A percentile compares a stretch with the other conserved stretches of the same genome.
These are phyloP conservation scores for Phytopythium montanum DNA, from an alignment of 352 stramenopile species.

Conservation along the genomic window DNA sequence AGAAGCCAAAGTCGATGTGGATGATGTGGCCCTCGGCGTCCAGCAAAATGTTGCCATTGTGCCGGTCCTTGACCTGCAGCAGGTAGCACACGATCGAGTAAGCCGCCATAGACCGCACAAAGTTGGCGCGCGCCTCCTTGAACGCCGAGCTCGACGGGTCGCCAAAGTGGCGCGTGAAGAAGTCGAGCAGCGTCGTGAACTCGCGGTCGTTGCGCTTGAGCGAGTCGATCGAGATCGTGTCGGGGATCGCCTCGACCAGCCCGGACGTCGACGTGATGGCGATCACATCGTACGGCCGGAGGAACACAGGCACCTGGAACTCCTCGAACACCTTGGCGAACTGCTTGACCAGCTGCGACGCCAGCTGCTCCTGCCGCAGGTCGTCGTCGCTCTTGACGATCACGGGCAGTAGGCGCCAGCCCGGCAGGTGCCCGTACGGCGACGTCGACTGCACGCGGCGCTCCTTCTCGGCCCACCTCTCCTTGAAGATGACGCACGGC, in stretches of 20 bases:
- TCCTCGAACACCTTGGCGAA: conserved; percentile 95
- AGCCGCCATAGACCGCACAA: conserved; percentile 80
- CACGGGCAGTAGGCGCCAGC: conserved; percentile 91
- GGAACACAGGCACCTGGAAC: conserved; percentile 91
- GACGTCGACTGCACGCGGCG: conserved; percentile 86
- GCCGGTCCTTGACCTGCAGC: conserved; percentile 97
- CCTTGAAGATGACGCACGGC: conserved; percentile 89
- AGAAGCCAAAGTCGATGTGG: conserved; percentile 97
- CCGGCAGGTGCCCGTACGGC: conserved; percentile 73
- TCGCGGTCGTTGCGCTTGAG: conserved; percentile 96
- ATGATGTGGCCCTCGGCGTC: conserved; percentile 95
- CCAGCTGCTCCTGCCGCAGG: conserved; percentile 96
- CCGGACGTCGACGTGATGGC: conserved; percentile 91
- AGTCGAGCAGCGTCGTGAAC: conserved; percentile 90
- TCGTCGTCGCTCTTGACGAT: conserved; percentile 99
- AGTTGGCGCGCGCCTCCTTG: conserved; percentile 79
- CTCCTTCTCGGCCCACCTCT: conserved; percentile 94
- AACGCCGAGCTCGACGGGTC: conserved; percentile 69
- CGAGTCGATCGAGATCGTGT: conserved; percentile 97
- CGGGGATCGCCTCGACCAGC: conserved; percentile 95
- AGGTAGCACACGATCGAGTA: conserved; percentile 96
- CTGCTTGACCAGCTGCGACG: conserved; percentile 95
- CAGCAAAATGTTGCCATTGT: conserved; percentile 98
- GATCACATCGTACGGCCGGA: conserved; percentile 96
- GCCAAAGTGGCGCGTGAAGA: conserved; percentile 94